Evolutionary conservation across 352 stramenopile species (phyloP), one percentile per base, ranked within the genome.

Genomic region (Pythium apleroticum): DNA sequence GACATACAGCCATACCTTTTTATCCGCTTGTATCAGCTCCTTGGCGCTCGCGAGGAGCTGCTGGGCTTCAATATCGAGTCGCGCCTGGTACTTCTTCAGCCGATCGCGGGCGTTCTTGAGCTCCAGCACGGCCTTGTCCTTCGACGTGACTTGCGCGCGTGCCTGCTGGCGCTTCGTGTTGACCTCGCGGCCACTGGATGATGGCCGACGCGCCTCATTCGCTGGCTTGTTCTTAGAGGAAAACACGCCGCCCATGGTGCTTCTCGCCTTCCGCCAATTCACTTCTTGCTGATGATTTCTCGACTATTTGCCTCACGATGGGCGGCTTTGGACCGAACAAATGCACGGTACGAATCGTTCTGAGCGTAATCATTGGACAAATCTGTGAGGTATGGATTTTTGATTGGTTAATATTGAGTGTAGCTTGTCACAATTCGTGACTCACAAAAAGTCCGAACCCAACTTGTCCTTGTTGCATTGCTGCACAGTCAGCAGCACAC

Each of bases 31-130:
- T 8, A 96, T 63, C 50, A 96, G 63, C 43, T 82, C 72, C 72
- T 90, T 93, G 59, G 88, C 87, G 55, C 86, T 94, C 31, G 87
- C 76, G 41, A 91, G 79, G 39, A 95, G 76, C 65, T 94, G 82
- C 24, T 84, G 83, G 31, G 81, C 82, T 63, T 97, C 89, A 30
- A 89, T 72, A 60, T 96, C 87, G 22, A 96, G 79, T 41, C 86
- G 80, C 59, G 74, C 70, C 63, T 95, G 86, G 66, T 95, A 95
- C 75, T 90, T 93, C 57, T 84, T 83, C 4, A 96, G 80, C 10
- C 86, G 76, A 60, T 97, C 89, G 22, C 89, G 82, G n/a, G 89
- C 86, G 49, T 95, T 95, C 73, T 97, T 97, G 43, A 97, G 86
- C 63, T 96, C 87, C 14, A 97, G 75, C 9, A 96, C 67, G 19